Evolutionary conservation across 1,284 basidiomycete species (phyloP).

Genomic region (Mycosarcoma maydis): DNA sequence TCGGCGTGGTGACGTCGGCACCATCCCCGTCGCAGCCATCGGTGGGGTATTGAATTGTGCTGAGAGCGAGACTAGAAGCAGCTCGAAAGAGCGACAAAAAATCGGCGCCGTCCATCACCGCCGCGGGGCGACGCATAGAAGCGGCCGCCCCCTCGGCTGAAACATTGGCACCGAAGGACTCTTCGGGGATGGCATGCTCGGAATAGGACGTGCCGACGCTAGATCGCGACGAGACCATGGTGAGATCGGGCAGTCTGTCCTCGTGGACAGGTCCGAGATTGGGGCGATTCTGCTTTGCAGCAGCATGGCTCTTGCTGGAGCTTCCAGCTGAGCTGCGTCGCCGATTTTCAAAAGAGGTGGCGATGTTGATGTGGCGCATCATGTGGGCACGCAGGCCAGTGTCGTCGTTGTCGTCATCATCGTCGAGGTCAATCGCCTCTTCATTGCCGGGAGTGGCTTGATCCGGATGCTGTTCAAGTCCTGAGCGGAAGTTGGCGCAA

Average conservation of each 20-base stretch:
- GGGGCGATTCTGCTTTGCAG: slow-evolving; percentile 7
- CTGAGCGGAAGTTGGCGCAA: slow-evolving; percentile 23
- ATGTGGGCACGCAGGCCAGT: slow-evolving; percentile 14
- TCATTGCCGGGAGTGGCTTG: slow-evolving; percentile 24
- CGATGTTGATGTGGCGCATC: slow-evolving; percentile 8
- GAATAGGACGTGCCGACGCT: slow-evolving; percentile 33
- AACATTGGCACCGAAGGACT: slow-evolving; percentile 6
- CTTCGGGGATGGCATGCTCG: slow-evolving; percentile 17
- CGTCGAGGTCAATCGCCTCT: slow-evolving; percentile 48
- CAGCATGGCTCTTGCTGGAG: slow-evolving; percentile 9
- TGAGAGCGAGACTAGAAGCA: slow-evolving; percentile 14
- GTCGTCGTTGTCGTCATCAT: slow-evolving; percentile 47
- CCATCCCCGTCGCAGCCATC: slow-evolving; percentile 2
- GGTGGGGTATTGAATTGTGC: slow-evolving; percentile 13
- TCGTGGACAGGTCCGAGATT: slow-evolving; percentile 50
- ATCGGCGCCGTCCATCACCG: slow-evolving; percentile 19
- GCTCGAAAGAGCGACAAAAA: slow-evolving; percentile 34
- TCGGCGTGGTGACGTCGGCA: slow-evolving; percentile 13
- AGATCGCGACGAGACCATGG: slow-evolving; percentile 31
- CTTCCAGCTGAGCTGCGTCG: slow-evolving; percentile 42
- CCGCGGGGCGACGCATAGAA: slow-evolving; percentile 11
- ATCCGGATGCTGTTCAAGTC: slow-evolving; percentile 13
- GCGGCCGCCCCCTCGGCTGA: slow-evolving; percentile 18
- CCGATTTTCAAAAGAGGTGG: neutral
- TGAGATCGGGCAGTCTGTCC: slow-evolving; percentile 31